Evolutionary conservation across 176 grass and related monocot genomes (phyloP), one percentile per base, ranked within the genome.

Genomic region (Bromus sterilis): DNA sequence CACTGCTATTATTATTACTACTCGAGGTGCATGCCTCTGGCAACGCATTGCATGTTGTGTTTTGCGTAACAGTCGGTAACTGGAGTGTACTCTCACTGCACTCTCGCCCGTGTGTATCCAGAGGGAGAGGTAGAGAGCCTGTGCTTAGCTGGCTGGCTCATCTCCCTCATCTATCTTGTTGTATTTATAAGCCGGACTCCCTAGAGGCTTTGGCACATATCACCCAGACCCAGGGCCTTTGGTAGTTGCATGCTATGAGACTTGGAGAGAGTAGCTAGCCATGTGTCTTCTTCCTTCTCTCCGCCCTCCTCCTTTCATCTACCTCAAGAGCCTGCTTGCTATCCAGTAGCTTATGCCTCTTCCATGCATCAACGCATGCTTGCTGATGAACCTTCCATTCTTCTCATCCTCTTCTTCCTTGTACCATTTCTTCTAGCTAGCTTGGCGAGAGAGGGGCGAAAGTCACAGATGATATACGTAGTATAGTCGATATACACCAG

Each of bases 171-270:
- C 31, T 24, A 20, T 8, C 69, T 49, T 56, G 32, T 16, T 14
- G 26, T 75, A 75, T 78, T 65, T 78, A 78, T 78, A 78, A 33
- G 39, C 76, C 76, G 23, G 18, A 13, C 59, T 33, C 15, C 37
- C 76, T 15, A 33, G 25, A 63, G 37, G 26, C 40, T 32, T 46
- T 5, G 58, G 36, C 76, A 63, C 16, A 72, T 72, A 48, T 64
- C 58, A 59, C 76, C 55, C 55, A n/a, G 55, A 24, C 55, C n/a
- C 41, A 30, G 6, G 4, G 41, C 72, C 53, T 77, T 25, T 4
- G 18, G 20, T 53, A 29, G 24, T 46, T 64, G 25, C n/a, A n/a
- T n/a, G n/a, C 58, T 42, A 6, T 77, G 8, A 18, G 67, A 68
- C 21, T 71, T 29, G 4, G 36, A 44, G 68, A 40, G 13, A 41